These are phyloP conservation scores for Paramecium octaurelia DNA, from an alignment of 73 alveolate genomes.

Conservation along the genomic window DNA sequence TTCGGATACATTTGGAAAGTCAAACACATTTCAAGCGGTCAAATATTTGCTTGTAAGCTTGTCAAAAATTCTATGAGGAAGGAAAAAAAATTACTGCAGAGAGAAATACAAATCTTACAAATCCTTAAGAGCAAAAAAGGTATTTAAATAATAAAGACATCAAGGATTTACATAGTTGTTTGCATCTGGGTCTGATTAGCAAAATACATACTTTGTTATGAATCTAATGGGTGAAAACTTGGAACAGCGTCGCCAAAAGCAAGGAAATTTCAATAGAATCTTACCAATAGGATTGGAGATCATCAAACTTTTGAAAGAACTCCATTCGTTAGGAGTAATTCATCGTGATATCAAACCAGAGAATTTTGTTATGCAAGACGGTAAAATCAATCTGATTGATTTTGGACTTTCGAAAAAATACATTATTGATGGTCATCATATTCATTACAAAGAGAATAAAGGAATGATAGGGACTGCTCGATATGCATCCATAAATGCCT, in stretches of 20 bases:
- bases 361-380: conserved; percentile 68
- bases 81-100: neutral
- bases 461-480: conserved; percentile 95
- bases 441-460: conserved; percentile 89
- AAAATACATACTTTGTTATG: conserved; percentile 83
- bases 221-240: conserved; percentile 90
- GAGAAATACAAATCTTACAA: neutral
- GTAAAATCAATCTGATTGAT: conserved; percentile 80
- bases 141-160: neutral
- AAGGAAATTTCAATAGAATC: conserved; percentile 1
- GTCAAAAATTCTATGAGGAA: conserved; percentile 41
- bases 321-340: conserved; percentile 59
- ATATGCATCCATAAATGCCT: conserved; percentile 70
- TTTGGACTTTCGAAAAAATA: conserved; percentile 92
- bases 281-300: conserved; percentile 38
- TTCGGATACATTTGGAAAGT: conserved; percentile 44
- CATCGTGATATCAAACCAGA: conserved; percentile 63
- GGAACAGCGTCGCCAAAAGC: conserved; percentile 74
- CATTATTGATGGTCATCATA: conserved; percentile 77
- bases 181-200: conserved; percentile 71
- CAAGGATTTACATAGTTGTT: neutral
- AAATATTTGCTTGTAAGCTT: conserved; percentile 23
- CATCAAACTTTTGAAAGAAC: conserved; percentile 72
- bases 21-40: neutral
- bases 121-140: conserved; percentile 33